Evolutionary conservation across 176 grass and related monocot genomes (phyloP).

Genomic region (Juncus inflexus): DNA sequence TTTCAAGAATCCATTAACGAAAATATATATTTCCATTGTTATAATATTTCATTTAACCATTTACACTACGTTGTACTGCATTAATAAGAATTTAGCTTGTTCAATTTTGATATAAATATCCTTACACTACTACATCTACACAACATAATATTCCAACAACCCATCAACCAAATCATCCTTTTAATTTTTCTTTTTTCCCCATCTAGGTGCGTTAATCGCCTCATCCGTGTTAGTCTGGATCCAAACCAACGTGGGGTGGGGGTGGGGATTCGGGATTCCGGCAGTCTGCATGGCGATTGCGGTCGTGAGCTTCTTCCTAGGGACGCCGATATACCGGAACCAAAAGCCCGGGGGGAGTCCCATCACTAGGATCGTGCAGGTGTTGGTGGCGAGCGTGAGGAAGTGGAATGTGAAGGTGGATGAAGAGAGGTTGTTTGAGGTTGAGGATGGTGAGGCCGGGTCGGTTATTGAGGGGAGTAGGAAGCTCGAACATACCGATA

Average conservation of each 20-base stretch:
- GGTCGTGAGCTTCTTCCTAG: slow-evolving; percentile 65
- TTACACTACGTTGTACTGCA: too few relatives aligned
- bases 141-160: too few relatives aligned
- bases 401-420: slow-evolving; percentile 39
- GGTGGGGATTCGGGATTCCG: slow-evolving; percentile 84
- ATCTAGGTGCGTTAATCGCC: slow-evolving; percentile 47
- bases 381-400: slow-evolving; percentile 43
- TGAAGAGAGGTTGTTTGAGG: slow-evolving; percentile 45
- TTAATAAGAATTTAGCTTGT: too few relatives aligned
- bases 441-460: slow-evolving; percentile 35
- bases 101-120: too few relatives aligned
- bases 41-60: too few relatives aligned
- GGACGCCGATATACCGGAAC: slow-evolving; percentile 67
- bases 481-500: slow-evolving; percentile 64
- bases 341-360: slow-evolving; percentile 78
- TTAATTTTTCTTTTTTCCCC: too few relatives aligned
- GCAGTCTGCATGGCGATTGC: slow-evolving; percentile 74
- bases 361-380: slow-evolving; percentile 63
- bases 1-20: too few relatives aligned
- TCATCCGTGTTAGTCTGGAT: slow-evolving; percentile 74
- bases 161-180: too few relatives aligned
- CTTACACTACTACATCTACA: too few relatives aligned
- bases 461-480: slow-evolving; percentile 69
- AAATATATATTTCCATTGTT: too few relatives aligned
- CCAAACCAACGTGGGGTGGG: slow-evolving; percentile 80